Evolutionary conservation across 192 early-diverging fungal genomes (phyloP).

Genomic region (Podila minutissima): DNA sequence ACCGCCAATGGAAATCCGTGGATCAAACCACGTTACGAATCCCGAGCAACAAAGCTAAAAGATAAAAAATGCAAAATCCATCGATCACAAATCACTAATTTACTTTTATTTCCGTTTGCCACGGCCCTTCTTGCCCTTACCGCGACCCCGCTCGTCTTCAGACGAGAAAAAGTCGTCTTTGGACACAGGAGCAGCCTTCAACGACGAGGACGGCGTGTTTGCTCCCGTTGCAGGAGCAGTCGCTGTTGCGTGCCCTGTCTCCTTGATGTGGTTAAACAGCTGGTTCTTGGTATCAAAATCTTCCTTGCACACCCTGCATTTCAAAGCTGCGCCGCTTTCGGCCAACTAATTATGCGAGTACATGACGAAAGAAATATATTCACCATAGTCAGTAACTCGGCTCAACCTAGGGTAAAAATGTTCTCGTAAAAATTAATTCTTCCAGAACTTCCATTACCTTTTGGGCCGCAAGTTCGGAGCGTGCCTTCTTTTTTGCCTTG

Average conservation of each 20-base stretch:
- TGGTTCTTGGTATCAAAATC: constrained; percentile 83
- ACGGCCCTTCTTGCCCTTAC: constrained; percentile 51
- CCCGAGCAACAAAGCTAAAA: no score
- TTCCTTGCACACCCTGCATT: constrained; percentile 83
- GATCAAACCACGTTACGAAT: no score
- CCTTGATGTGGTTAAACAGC: constrained; percentile 89
- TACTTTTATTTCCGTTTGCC: constrained; percentile 39
- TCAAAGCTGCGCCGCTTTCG: constrained; percentile 21
- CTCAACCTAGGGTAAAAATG: background rate
- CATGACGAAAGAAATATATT: background rate
- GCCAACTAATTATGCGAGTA: constrained; percentile 53
- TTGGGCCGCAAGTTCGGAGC: constrained; percentile 31
- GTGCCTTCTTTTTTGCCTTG: constrained; percentile 50
- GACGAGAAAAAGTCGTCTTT: constrained; percentile 21
- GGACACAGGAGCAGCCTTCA: background rate
- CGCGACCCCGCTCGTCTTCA: constrained; percentile 31
- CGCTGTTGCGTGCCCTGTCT: constrained; percentile 86
- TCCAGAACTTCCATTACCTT: constrained; percentile 50
- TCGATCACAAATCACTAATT: background rate
- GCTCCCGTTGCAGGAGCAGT: background rate
- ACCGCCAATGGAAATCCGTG: no score
- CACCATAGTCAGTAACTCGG: background rate
- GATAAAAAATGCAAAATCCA: background rate
- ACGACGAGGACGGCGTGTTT: background rate
- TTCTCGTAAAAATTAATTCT: background rate